Base-by-base conservation (phyloP, 2,329 filamentous ascomycete genomes). In the Bipolaris zeicola region DNA sequence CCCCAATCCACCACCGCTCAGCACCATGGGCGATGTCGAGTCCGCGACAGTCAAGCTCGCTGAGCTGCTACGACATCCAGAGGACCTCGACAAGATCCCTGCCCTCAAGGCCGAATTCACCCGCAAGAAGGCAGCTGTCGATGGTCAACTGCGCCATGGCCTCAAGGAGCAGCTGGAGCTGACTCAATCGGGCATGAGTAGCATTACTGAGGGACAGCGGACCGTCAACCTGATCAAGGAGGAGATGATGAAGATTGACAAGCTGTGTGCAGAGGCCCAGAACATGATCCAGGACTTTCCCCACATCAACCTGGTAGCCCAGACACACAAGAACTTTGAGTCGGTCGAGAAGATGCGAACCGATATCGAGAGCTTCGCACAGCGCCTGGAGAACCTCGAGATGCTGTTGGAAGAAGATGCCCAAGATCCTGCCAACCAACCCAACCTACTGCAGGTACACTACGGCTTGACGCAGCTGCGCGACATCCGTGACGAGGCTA, bases 201-300 rank as follows among this genome's bases (percentile, higher is more conserved):
- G 90, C 61, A 88, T 99, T 63, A 87, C 86, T 42, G 92, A 97
- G 73, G 93, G 93, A 54, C 93, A 98, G 78, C 90, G 93, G 76
- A 91, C 91, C 59, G 91, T 99, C 34, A 89, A 91, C 73, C 86
- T 90, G 68, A 97, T 97, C 79, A 96, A 96, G 77, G 94, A 98
- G 65, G 95, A 99, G 80, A 95, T 99, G 87, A 92, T 96, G 83
- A 96, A 94, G 79, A 98, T 99, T 70, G 95, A 99, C 81, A 92
- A 91, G 79, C 86, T 99, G 63, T 99, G 95, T 80, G 92, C 93
- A 62, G 96, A 99, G 78, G 93, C 93, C 52, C 94, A 98, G 81
- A 92, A 91, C 74, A 97, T 97, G 87, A 96, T 99, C 71, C 88
- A 90, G 71, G 95, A 99, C 81, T 98, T 99, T 77, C 89, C 90